A percentile compares a stretch with the other conserved stretches of the same genome.
Conservation (phyloP, 2,329 filamentous ascomycete species). For the Diaporthe nobilis region DNA sequence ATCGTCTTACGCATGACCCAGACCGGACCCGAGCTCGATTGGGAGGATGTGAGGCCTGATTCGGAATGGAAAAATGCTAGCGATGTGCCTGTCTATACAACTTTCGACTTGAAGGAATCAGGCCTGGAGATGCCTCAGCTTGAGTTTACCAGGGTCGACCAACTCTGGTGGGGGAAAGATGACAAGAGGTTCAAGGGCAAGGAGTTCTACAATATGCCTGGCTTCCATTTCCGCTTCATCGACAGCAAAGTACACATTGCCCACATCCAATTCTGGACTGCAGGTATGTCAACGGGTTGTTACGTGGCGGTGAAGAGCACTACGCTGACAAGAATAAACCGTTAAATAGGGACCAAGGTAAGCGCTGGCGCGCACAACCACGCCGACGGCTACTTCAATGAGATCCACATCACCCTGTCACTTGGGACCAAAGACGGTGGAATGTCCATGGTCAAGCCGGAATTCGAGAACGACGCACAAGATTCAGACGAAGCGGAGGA, state of each 20-base stretch:
- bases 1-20: not conserved
- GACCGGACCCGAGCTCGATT: not conserved
- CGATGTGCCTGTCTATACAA: not conserved
- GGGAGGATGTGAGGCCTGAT: not conserved
- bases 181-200: conserved; percentile 1
- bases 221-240: conserved; percentile 9
- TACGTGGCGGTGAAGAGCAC: not conserved
- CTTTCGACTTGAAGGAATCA: not conserved
- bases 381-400: not conserved
- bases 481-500: not conserved
- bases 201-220: conserved; percentile 16
- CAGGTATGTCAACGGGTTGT: not conserved
- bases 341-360: not conserved
- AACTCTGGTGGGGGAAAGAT: not conserved
- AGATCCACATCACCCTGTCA: not conserved
- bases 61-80: not conserved
- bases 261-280: conserved; percentile 3
- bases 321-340: not conserved
- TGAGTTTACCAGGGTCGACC: conserved; percentile 2
- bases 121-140: not conserved
- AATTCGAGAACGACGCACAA: not conserved
- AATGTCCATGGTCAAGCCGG: not conserved
- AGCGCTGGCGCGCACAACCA: not conserved
- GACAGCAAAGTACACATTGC: not conserved
- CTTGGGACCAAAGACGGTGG: not conserved